Evolutionary conservation across 257 asterid genomes (phyloP), one percentile per base, ranked within the genome.

Genomic region (Osmanthus fragrans): DNA sequence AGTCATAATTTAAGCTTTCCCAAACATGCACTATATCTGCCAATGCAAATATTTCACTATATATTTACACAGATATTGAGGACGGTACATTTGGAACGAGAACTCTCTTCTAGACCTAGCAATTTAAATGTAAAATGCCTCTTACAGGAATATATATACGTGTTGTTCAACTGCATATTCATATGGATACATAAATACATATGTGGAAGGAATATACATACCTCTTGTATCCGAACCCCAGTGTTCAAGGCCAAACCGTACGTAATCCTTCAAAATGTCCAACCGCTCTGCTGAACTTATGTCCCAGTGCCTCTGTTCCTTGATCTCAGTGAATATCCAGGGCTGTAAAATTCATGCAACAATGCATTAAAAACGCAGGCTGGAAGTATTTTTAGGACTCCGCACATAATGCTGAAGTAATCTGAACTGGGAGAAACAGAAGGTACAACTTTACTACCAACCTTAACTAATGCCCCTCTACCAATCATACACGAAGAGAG

Each of bases 221-320:
- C 96, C 98, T 86, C 94, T 96, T 10, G 97, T 84, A 82, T 96
- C 99, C 13, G 97, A 96, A 81, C 99, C 99, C 99, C 99, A 96
- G 84, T 96, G 99, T 76, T 93, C 81, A 77, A 96, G 97, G 83
- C 98, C 97, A 80, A 90, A 92, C 27, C 83, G 92, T 30, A 73
- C 96, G 71, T 85, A 96, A 80, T 96, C 97, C 88, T 88, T 96
- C 89, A 96, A 79, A 56, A 93, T 93, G 81, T 88, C 73, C 51
- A 96, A 67, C 76, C 98, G 84, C 82, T 96, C 97, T 36, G 91
- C 90, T 23, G 98, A 95, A 73, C 91, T 89, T 79, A 95, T 93
- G 82, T 95, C 99, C 99, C 98, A 96, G 77, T 96, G 94, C 89
- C 97, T 90, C 87, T 96, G 98, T 79, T 96, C 99, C 90, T 92